These are phyloP conservation scores for Pythium brassicae DNA, from an alignment of 352 stramenopile species.

Conservation along the genomic window DNA sequence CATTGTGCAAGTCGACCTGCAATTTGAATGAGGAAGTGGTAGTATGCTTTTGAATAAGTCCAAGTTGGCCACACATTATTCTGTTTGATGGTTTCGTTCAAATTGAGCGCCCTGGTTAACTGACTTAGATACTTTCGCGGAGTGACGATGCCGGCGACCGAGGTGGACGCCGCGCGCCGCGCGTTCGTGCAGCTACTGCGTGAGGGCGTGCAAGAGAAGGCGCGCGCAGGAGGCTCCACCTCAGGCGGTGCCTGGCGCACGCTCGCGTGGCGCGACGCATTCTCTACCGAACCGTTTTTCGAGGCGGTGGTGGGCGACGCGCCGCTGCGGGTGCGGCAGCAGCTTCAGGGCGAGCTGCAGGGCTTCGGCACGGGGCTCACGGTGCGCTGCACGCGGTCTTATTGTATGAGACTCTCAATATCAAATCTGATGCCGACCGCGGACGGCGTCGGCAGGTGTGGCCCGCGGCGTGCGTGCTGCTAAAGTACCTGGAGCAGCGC, in stretches of 20 bases:
- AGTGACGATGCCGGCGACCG: not conserved
- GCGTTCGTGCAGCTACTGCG: constrained; percentile 59
- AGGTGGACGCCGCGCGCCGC: not conserved
- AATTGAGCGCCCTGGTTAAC: too few species aligned
- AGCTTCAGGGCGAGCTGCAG: constrained; percentile 76
- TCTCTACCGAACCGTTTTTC: constrained; percentile 68
- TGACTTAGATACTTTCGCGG: too few species aligned
- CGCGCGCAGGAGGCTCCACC: not conserved
- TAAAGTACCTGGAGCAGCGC: constrained; percentile 76
- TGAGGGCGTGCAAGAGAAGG: constrained; percentile 40
- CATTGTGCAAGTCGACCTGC: not conserved
- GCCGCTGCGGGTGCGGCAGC: constrained; percentile 60
- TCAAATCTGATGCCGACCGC: not conserved
- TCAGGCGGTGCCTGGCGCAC: constrained; percentile 38
- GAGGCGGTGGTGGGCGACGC: constrained; percentile 32
- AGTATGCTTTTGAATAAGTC: too few species aligned
- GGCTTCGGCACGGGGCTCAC: constrained; percentile 78
- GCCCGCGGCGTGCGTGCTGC: constrained; percentile 72
- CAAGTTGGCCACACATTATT: too few species aligned
- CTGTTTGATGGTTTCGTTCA: too few species aligned
- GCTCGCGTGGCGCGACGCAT: constrained; percentile 71
- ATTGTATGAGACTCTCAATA: not conserved
- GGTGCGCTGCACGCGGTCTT: constrained; percentile 15
- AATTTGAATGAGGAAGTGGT: not conserved
- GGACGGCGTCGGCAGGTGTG: constrained; percentile 33